Evolutionary conservation across 306 rosid genomes (phyloP).

Genomic region (Lagenaria siceraria): DNA sequence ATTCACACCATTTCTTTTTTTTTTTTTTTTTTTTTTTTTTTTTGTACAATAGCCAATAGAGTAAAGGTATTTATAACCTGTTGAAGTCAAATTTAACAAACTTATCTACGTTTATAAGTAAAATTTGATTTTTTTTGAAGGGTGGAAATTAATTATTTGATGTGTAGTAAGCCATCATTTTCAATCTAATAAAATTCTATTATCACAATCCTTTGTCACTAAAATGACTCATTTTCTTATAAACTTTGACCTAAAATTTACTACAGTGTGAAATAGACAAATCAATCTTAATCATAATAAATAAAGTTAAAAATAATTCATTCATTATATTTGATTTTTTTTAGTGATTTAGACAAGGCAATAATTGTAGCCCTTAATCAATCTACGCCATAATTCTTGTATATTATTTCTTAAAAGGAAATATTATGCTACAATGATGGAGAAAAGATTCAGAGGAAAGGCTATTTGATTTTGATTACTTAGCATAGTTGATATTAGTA

Average conservation of each 20-base stretch:
- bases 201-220: neutral
- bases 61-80: too few relatives aligned
- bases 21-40: too few relatives aligned
- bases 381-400: neutral
- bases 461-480: too few relatives aligned
- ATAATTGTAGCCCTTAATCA: neutral
- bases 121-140: too few relatives aligned
- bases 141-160: neutral
- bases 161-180: neutral
- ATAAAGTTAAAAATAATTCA: neutral
- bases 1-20: too few relatives aligned
- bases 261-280: neutral
- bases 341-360: too few relatives aligned
- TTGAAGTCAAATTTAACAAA: too few relatives aligned
- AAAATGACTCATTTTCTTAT: neutral
- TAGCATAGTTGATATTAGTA: too few relatives aligned
- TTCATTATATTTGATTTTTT: neutral
- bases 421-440: too few relatives aligned
- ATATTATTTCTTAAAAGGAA: neutral
- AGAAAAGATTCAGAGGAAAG: too few relatives aligned
- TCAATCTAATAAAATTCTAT: neutral
- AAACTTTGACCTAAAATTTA: neutral
- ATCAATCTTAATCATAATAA: neutral
- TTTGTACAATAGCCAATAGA: too few relatives aligned
- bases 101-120: too few relatives aligned